These are phyloP conservation scores for Flaveria brownii DNA, from an alignment of 129 eudicot genomes.

Conservation along the genomic window DNA sequence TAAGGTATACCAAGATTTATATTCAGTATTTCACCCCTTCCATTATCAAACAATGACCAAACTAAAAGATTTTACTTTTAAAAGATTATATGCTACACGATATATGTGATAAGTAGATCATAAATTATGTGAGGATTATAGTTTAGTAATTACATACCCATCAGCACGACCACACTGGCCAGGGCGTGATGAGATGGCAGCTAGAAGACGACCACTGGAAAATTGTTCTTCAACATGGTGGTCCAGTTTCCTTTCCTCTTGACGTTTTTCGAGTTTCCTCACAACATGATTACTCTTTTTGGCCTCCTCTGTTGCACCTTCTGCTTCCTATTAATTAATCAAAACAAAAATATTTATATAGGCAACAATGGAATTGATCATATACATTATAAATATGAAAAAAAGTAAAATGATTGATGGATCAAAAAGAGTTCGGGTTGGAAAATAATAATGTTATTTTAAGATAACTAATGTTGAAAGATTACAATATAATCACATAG, in stretches of 20 bases:
- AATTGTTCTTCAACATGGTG: slow-evolving; percentile 83
- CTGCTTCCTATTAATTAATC: slow-evolving; percentile 44
- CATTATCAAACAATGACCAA: neutral
- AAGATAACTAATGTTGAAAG: neutral
- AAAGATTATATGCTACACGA: neutral
- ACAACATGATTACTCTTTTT: slow-evolving; percentile 78
- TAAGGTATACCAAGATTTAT: neutral
- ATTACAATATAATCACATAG: neutral
- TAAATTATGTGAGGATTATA: neutral
- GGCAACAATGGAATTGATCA: neutral
- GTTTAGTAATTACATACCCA: slow-evolving; percentile 47
- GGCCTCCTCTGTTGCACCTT: slow-evolving; percentile 61
- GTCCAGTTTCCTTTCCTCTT: slow-evolving; percentile 67
- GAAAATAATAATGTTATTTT: neutral
- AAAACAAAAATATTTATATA: neutral
- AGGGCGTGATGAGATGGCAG: slow-evolving; percentile 87
- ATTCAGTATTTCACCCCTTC: neutral
- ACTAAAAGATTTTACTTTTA: neutral
- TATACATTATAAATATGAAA: neutral
- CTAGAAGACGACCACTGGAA: slow-evolving; percentile 70
- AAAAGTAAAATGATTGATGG: neutral
- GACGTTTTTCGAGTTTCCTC: slow-evolving; percentile 72
- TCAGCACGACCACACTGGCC: slow-evolving; percentile 93
- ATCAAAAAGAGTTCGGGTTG: neutral
- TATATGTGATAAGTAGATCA: neutral